Percentiles rank a stretch among this genome's conserved stretches.
phyloP scores from a whole-genome alignment of 225 moss, liverwort and hornwort genomes.

The Pleurozium schreberi region DNA sequence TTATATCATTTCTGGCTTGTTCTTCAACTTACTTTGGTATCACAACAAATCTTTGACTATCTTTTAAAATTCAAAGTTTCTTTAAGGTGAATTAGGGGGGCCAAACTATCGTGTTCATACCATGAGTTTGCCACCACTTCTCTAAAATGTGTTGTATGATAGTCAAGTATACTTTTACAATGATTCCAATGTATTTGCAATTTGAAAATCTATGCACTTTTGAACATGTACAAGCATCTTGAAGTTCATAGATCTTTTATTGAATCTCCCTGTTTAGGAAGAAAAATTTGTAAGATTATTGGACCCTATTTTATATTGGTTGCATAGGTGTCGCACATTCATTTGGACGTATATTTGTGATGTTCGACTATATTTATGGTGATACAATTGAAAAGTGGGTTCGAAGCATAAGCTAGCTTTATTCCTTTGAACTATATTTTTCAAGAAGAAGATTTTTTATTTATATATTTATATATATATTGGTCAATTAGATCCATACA shows the following conservation, averaged over 20 bases:
- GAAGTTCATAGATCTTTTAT: neutral
- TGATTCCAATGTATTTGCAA: neutral
- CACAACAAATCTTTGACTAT: neutral
- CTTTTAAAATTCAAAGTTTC: neutral
- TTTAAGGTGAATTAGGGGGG: neutral
- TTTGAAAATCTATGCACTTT: neutral
- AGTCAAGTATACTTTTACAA: neutral
- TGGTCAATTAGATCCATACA: neutral
- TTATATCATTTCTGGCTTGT: neutral
- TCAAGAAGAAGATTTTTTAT: neutral
- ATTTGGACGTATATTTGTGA: neutral
- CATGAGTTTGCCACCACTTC: neutral
- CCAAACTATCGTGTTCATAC: neutral
- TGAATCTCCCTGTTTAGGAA: neutral
- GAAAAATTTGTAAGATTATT: neutral
- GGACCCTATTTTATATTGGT: neutral
- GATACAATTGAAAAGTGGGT: neutral
- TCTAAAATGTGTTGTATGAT: neutral
- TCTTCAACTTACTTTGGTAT: neutral
- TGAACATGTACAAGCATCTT: neutral
- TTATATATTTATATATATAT: neutral
- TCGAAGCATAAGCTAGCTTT: neutral
- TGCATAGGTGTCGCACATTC: neutral
- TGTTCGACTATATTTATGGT: neutral
- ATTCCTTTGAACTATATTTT: neutral